A percentile compares a stretch with the other conserved stretches of the same genome.
phyloP scores from a whole-genome alignment of 2,329 filamentous ascomycete genomes.

The Fusarium domesticum region DNA sequence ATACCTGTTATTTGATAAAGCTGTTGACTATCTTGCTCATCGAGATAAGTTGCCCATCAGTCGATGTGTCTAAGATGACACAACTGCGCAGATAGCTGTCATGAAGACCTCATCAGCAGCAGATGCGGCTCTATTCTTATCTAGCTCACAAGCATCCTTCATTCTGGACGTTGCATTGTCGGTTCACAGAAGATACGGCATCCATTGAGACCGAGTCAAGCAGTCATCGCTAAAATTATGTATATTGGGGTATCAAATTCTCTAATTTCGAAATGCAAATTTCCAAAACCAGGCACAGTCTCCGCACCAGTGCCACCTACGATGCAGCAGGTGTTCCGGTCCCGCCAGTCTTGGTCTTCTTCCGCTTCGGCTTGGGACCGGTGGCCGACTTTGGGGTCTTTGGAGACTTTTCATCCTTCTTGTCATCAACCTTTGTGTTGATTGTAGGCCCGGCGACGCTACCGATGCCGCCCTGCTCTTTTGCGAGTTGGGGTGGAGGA shows the following conservation, averaged over 20 bases:
- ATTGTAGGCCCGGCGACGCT: constrained; percentile 37
- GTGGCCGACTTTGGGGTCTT: constrained; percentile 44
- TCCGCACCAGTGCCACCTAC: constrained; percentile 5
- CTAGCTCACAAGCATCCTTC: constrained; percentile 44
- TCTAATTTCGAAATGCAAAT: constrained; percentile 7
- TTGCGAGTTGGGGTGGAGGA: constrained; percentile 31
- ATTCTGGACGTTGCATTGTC: constrained; percentile 43
- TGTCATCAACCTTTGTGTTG: constrained; percentile 43
- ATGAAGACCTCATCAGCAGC: constrained; percentile 45
- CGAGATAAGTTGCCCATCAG: constrained; percentile 39
- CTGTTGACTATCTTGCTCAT: neutral
- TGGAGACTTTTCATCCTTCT: constrained; percentile 46
- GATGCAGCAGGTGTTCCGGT: constrained; percentile 35
- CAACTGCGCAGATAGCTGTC: constrained; percentile 34
- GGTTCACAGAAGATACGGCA: constrained; percentile 45
- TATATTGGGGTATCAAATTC: constrained; percentile 25
- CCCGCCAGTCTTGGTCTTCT: constrained; percentile 47
- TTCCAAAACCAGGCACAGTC: neutral
- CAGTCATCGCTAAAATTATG: neutral
- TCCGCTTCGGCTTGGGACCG: constrained; percentile 43
- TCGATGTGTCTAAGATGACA: constrained; percentile 36
- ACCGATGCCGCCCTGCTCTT: constrained; percentile 32
- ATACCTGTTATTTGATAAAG: constrained; percentile 19
- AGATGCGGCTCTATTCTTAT: constrained; percentile 45
- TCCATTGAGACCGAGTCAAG: constrained; percentile 16